Evolutionary conservation across 2,329 filamentous ascomycete species (phyloP).

Genomic region (Clarireedia paspali): DNA sequence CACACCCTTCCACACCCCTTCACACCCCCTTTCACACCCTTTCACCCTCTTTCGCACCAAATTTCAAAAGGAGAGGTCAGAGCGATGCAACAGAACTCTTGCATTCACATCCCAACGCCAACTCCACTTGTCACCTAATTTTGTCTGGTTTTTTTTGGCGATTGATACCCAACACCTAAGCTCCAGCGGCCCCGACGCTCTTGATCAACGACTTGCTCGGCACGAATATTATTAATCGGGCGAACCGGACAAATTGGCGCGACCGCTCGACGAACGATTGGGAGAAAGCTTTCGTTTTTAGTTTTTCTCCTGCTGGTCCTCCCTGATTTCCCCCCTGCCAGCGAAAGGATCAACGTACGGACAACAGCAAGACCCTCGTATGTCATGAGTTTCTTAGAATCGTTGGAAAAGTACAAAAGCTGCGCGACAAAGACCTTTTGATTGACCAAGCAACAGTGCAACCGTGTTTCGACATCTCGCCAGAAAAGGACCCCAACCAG

Average conservation of each 20-base stretch:
- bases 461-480: background rate
- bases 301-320: background rate
- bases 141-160: background rate
- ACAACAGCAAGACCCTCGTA: constrained; percentile 1
- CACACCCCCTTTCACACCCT: background rate
- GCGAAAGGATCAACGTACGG: background rate
- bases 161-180: constrained; percentile 8
- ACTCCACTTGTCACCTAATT: constrained; percentile 7
- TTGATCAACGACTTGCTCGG: background rate
- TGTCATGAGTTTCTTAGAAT: background rate
- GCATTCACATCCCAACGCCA: constrained; percentile 3
- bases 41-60: background rate
- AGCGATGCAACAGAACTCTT: background rate
- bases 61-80: background rate
- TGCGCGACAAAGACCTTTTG: background rate
- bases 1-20: too few species aligned
- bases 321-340: background rate
- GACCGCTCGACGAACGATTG: background rate
- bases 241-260: background rate
- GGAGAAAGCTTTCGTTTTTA: background rate
- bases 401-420: constrained; percentile 2
- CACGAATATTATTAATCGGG: background rate
- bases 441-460: constrained; percentile 1
- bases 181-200: background rate
- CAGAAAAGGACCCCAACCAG: background rate